Conservation (phyloP, 1,284 basidiomycete species). For the Cutaneotrichosporon sp. region DNA sequence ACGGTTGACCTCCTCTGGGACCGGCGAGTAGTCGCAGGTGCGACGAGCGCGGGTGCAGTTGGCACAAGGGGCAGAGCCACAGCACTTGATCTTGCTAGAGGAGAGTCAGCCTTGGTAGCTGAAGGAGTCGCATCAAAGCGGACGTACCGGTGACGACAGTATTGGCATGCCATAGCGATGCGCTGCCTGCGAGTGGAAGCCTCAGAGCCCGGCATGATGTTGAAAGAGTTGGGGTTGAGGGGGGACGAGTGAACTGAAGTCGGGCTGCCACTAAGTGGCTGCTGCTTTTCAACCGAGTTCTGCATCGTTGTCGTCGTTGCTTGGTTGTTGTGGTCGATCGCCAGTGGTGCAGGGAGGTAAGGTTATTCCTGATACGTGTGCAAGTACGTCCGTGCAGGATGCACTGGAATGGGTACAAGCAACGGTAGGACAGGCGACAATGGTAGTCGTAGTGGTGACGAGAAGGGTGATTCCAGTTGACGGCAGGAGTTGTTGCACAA, state of each 20-base stretch:
- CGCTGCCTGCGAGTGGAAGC: slow-evolving; percentile 35
- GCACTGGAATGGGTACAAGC: too few relatives aligned
- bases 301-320: background rate
- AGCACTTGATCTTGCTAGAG: slow-evolving; percentile 47
- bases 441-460: background rate
- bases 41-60: slow-evolving; percentile 46
- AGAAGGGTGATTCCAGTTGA: slow-evolving; percentile 2
- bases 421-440: background rate
- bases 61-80: slow-evolving; percentile 42
- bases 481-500: slow-evolving; percentile 1
- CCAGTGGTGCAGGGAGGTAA: background rate
- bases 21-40: slow-evolving; percentile 45
- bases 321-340: too few relatives aligned
- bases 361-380: too few relatives aligned
- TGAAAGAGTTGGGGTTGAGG: slow-evolving; percentile 6
- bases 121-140: background rate
- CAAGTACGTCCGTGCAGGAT: background rate
- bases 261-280: background rate
- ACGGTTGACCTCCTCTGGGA: slow-evolving; percentile 46
- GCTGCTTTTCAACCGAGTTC: background rate
- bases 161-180: slow-evolving; percentile 46
- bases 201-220: slow-evolving; percentile 20
- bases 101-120: background rate
- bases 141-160: slow-evolving; percentile 45
- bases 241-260: slow-evolving; percentile 4